Base-by-base conservation (phyloP, 2,329 filamentous ascomycete genomes). In the Alternaria incomplexa region DNA sequence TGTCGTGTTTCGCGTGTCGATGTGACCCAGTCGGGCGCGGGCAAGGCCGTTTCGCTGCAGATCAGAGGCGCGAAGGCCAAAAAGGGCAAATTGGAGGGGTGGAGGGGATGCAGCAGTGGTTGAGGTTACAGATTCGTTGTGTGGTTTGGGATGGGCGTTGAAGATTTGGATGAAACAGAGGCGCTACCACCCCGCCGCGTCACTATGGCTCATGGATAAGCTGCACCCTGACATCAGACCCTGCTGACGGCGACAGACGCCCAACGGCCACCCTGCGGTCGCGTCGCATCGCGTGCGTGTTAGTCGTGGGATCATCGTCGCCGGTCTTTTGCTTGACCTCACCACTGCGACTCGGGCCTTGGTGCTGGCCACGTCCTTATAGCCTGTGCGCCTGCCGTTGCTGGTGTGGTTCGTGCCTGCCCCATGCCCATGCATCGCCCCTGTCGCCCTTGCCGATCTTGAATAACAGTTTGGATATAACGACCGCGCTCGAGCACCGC, bases 401-500 rank as follows among this genome's bases (percentile, higher is more conserved):
- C 44, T 57, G 55, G 45, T 51, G 55, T 46, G 46, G 26, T 25
- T 44, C 23, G 56, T 55, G 54, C 23, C 54, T 40, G 36, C 36
- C 36, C 36, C 15, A 40, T 40, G 36, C n/a, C 54, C 53, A 58
- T 64, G 64, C 62, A 62, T 57, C 25, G 30, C 73, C 74, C 74
- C 73, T 77, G 75, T 69, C 69, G 36, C 62, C 26, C 63, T 50
- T 65, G 58, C 56, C 48, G 36, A 48, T 60, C 61, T 51, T 32
- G 50, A 51, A 55, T 52, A 52, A 17, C 51, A 46, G 17, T 62
- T 15, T 23, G 43, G 26, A 62, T 53, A 62, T 48, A 58, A n/a
- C 28, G 22, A 51, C 22, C 9, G 28, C 54, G 43, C 47, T 58
- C 47, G 56, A 58, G 44, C 52, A 56, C 22, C 45, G 25, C 58